Evolutionary conservation across 2,329 filamentous ascomycete species (phyloP).

Genomic region (Talaromyces sp.): DNA sequence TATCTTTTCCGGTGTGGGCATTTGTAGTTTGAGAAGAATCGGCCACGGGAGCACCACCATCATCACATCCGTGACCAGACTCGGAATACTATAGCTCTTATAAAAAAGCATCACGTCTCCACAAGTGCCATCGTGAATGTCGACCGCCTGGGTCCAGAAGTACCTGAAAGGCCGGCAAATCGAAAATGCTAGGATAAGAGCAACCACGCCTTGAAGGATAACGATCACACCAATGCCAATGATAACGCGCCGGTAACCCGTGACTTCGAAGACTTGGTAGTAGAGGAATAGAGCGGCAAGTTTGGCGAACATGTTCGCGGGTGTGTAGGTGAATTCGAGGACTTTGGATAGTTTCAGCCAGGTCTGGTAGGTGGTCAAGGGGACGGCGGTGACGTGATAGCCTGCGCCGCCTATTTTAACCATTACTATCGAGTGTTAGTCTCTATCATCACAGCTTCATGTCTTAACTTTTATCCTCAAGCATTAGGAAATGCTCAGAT

Average conservation of each 20-base stretch:
- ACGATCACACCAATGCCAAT: background rate
- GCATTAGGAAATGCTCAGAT: background rate
- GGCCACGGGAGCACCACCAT: background rate
- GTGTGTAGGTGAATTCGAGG: background rate
- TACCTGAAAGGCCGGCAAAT: background rate
- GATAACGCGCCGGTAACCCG: background rate
- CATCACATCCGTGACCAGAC: background rate
- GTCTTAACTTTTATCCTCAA: background rate
- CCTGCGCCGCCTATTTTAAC: background rate
- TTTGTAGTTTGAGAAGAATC: background rate
- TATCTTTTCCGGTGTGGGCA: background rate
- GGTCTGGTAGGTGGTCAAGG: background rate
- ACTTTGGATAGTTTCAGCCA: background rate
- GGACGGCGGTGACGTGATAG: background rate
- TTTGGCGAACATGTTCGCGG: background rate
- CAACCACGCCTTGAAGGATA: background rate
- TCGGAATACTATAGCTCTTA: background rate
- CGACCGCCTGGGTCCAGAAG: background rate
- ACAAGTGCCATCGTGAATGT: background rate
- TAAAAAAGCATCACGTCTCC: background rate
- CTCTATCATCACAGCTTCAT: background rate
- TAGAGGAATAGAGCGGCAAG: conserved; percentile 1
- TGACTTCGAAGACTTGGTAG: background rate
- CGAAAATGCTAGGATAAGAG: background rate
- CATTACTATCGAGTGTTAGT: background rate